These are phyloP conservation scores for Dunaliella salina DNA, from an alignment of 163 green algal genomes.

Conservation along the genomic window DNA sequence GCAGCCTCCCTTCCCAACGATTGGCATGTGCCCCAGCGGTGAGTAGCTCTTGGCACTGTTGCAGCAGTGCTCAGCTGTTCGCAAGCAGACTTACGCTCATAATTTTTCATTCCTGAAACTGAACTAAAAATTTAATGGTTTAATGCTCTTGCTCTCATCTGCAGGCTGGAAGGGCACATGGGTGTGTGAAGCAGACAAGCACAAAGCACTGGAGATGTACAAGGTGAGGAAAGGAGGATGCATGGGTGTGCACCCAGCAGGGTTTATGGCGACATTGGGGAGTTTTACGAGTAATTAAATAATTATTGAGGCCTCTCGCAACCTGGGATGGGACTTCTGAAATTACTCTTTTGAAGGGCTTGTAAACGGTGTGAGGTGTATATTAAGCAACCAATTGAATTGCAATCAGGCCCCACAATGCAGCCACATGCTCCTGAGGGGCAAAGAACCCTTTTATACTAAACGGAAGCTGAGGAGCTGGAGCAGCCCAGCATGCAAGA, in stretches of 20 bases:
- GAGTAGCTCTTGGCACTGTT: background rate
- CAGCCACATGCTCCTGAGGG: background rate
- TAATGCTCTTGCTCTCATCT: background rate
- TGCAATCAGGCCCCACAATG: too few species aligned
- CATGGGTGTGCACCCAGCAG: too few species aligned
- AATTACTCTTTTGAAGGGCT: too few species aligned
- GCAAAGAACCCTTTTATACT: background rate
- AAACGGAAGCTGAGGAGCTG: too few species aligned
- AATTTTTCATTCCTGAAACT: too few species aligned
- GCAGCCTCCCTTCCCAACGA: slow-evolving; percentile 55
- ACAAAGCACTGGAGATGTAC: slow-evolving; percentile 63
- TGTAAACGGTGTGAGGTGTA: too few species aligned
- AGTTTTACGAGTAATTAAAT: background rate
- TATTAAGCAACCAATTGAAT: background rate
- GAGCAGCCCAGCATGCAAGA: too few species aligned
- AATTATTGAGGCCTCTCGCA: too few species aligned
- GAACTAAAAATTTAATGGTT: too few species aligned
- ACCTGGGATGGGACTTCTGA: too few species aligned
- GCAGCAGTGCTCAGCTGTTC: too few species aligned
- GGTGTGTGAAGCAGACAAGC: slow-evolving; percentile 55
- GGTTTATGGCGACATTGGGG: background rate
- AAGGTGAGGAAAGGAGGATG: slow-evolving; percentile 26
- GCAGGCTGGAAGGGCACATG: slow-evolving; percentile 59
- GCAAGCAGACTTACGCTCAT: too few species aligned
- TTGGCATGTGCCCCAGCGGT: slow-evolving; percentile 57